Conservation (phyloP, 2,329 filamentous ascomycete species). For the Coniochaeta prunicola region DNA sequence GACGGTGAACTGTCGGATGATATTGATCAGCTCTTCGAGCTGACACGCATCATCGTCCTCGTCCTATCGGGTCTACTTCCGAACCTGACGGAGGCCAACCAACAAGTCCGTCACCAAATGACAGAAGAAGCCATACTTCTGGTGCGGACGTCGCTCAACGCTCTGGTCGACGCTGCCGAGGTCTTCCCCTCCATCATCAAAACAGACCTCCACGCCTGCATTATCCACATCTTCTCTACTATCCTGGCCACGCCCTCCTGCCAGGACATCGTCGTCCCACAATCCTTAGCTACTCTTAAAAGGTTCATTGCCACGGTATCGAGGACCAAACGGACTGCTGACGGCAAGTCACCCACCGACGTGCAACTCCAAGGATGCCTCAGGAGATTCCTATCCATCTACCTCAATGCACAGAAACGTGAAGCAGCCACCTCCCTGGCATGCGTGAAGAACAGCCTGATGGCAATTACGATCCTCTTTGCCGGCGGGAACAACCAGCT, state of each 20-base stretch:
- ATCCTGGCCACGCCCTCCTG: conserved; percentile 83
- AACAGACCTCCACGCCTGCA: conserved; percentile 91
- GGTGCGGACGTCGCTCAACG: conserved; percentile 72
- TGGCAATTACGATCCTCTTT: conserved; percentile 83
- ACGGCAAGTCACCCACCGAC: conserved; percentile 40
- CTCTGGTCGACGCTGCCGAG: conserved; percentile 87
- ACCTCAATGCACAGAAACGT: conserved; percentile 67
- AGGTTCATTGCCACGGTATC: conserved; percentile 78
- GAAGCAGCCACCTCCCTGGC: conserved; percentile 69
- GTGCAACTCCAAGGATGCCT: conserved; percentile 76
- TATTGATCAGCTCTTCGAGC: conserved; percentile 94
- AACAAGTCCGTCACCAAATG: conserved; percentile 64
- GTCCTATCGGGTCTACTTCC: conserved; percentile 84
- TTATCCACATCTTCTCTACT: conserved; percentile 92
- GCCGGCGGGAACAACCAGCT: conserved; percentile 72
- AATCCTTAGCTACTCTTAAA: conserved; percentile 84
- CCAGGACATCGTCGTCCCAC: conserved; percentile 82
- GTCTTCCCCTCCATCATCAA: conserved; percentile 97
- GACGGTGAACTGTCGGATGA: conserved; percentile 86
- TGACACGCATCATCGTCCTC: conserved; percentile 92
- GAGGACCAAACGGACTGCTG: conserved; percentile 24
- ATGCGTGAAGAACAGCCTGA: conserved; percentile 87
- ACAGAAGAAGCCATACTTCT: conserved; percentile 82
- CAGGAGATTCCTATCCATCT: conserved; percentile 73
- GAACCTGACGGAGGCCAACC: conserved; percentile 63